Evolutionary conservation across 352 stramenopile species (phyloP).

Genomic region (Pythium volutum): DNA sequence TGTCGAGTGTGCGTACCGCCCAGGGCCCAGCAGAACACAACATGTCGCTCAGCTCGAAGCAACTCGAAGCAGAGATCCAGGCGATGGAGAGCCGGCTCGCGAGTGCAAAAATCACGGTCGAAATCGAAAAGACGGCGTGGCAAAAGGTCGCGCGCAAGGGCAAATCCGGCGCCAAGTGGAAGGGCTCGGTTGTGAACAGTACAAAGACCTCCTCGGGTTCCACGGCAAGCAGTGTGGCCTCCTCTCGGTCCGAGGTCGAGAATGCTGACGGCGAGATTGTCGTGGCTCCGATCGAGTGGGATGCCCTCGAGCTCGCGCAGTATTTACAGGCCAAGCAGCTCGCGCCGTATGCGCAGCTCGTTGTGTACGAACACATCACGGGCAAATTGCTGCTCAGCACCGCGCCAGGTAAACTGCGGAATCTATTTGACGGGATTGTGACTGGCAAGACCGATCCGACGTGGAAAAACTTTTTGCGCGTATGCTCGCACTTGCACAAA

Average conservation of each 20-base stretch:
- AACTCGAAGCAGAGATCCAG: slow-evolving; percentile 55
- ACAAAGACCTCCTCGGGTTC: background rate
- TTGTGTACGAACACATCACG: slow-evolving; percentile 62
- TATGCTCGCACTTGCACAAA: slow-evolving; percentile 40
- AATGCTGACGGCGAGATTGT: slow-evolving; percentile 18
- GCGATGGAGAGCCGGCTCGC: slow-evolving; percentile 61
- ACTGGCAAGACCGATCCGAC: slow-evolving; percentile 30
- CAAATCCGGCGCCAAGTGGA: slow-evolving; percentile 64
- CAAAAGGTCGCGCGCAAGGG: slow-evolving; percentile 43
- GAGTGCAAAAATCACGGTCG: slow-evolving; percentile 48
- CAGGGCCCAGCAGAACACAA: background rate
- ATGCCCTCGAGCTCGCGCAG: slow-evolving; percentile 58
- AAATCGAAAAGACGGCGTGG: slow-evolving; percentile 53
- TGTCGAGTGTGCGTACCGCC: no score
- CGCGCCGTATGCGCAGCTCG: slow-evolving; percentile 40
- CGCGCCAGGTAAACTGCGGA: slow-evolving; percentile 34
- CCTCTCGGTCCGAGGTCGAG: slow-evolving; percentile 13
- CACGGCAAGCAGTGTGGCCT: background rate
- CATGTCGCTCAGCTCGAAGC: slow-evolving; percentile 41
- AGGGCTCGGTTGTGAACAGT: slow-evolving; percentile 35
- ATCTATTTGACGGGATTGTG: slow-evolving; percentile 36
- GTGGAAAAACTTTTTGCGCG: slow-evolving; percentile 49
- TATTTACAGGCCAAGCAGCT: slow-evolving; percentile 49
- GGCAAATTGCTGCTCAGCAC: slow-evolving; percentile 56
- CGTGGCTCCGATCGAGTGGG: slow-evolving; percentile 41